Evolutionary conservation across 2,329 filamentous ascomycete species (phyloP).

Genomic region (Cordyceps farinosa): DNA sequence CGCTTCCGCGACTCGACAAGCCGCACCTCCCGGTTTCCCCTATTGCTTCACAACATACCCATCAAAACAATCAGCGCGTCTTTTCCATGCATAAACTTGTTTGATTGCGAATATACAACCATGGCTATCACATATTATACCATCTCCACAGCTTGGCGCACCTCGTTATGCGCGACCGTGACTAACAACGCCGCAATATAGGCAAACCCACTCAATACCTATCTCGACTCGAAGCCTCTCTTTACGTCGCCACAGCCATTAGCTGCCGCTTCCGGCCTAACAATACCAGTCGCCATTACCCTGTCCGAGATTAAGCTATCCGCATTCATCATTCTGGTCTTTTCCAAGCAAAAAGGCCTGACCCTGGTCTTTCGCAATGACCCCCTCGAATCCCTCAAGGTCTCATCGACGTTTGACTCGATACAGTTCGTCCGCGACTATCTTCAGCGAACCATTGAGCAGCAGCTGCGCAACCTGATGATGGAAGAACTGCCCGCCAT

Average conservation of each 20-base stretch:
- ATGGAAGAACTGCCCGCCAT: constrained; percentile 98
- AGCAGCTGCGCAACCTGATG: constrained; percentile 85
- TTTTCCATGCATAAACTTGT: constrained; percentile 9
- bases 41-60: constrained; percentile 1
- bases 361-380: constrained; percentile 98
- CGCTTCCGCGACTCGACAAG: constrained; percentile 17
- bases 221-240: constrained; percentile 81
- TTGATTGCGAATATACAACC: constrained; percentile 9
- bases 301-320: constrained; percentile 93
- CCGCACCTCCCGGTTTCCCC: not conserved
- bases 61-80: not conserved
- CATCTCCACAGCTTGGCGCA: constrained; percentile 5
- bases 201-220: constrained; percentile 96
- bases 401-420: constrained; percentile 97
- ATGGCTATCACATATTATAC: not conserved
- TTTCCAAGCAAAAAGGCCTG: constrained; percentile 94
- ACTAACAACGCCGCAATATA: constrained; percentile 31
- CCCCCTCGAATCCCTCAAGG: constrained; percentile 93
- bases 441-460: constrained; percentile 92
- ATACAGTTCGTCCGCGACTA: constrained; percentile 98
- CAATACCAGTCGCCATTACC: constrained; percentile 96
- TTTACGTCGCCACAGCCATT: constrained; percentile 93
- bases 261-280: constrained; percentile 85
- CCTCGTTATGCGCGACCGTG: not conserved
- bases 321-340: constrained; percentile 95